A percentile compares a stretch with the other conserved stretches of the same genome.
Evolutionary conservation across 371 early-diverging fungal genomes (phyloP).

Genomic region (Mortierella sp.): DNA sequence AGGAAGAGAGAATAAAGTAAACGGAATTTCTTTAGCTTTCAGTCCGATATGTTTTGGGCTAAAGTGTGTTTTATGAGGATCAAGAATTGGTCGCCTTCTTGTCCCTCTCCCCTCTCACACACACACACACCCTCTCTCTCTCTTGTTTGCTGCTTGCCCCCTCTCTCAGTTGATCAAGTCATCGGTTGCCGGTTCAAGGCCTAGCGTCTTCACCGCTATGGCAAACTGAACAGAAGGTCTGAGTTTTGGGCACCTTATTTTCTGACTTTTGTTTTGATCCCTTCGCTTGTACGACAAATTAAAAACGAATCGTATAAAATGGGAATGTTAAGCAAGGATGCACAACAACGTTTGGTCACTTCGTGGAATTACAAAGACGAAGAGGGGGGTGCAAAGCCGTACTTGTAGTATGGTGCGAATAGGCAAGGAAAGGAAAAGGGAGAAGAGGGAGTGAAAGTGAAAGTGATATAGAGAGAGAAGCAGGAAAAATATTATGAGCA

Average conservation of each 20-base stretch:
- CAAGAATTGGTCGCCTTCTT: no score
- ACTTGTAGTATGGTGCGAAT: neutral
- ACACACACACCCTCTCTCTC: conserved; percentile 2
- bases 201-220: no score
- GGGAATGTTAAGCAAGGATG: conserved; percentile 9
- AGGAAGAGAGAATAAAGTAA: conserved; percentile 1
- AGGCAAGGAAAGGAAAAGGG: conserved; percentile 11
- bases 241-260: no score
- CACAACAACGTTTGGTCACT: neutral
- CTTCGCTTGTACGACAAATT: conserved; percentile 10
- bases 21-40: no score
- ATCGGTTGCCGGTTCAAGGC: no score
- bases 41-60: no score
- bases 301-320: neutral
- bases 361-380: conserved; percentile 32
- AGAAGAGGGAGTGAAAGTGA: conserved; percentile 5
- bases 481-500: conserved; percentile 11
- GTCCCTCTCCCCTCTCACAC: no score
- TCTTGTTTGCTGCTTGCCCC: no score
- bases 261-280: no score
- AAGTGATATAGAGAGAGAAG: neutral
- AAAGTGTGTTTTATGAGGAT: no score
- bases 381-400: conserved; percentile 4
- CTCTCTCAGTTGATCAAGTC: no score
- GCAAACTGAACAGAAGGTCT: no score